Conservation (phyloP, 73 alveolate genomes). For the Urostyla sp. region DNA sequence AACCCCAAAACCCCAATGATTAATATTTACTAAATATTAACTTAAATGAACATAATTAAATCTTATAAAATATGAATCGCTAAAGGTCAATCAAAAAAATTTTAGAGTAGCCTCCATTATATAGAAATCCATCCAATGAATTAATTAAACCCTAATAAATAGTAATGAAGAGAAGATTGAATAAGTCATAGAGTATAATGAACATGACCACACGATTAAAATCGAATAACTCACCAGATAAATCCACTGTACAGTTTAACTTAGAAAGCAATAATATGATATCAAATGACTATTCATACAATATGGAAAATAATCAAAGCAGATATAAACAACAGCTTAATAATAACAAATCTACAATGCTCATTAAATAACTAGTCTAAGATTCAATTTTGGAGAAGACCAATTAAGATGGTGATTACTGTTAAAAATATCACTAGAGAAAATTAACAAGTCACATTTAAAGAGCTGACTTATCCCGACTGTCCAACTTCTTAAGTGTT, state of each 20-base stretch:
- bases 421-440: conserved; percentile 8
- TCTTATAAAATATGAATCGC: no score
- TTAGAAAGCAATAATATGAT: neutral
- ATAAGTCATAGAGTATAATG: conserved; percentile 18
- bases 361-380: neutral
- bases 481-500: conserved; percentile 17
- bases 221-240: neutral
- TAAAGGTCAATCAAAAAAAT: no score
- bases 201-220: neutral
- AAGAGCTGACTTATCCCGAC: conserved; percentile 7
- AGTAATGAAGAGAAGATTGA: neutral
- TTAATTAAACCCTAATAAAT: neutral
- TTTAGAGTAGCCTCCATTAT: conserved; percentile 30
- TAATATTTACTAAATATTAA: no score
- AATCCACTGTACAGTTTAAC: neutral
- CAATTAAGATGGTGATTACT: neutral
- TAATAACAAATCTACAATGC: neutral
- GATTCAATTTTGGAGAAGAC: neutral
- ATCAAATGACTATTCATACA: neutral
- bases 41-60: no score
- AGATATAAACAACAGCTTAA: neutral
- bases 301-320: neutral
- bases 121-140: conserved; percentile 23
- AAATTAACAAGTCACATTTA: neutral
- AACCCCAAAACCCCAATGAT: no score